phyloP scores from a whole-genome alignment of 2,329 filamentous ascomycete genomes.

The Septoria petroselini region DNA sequence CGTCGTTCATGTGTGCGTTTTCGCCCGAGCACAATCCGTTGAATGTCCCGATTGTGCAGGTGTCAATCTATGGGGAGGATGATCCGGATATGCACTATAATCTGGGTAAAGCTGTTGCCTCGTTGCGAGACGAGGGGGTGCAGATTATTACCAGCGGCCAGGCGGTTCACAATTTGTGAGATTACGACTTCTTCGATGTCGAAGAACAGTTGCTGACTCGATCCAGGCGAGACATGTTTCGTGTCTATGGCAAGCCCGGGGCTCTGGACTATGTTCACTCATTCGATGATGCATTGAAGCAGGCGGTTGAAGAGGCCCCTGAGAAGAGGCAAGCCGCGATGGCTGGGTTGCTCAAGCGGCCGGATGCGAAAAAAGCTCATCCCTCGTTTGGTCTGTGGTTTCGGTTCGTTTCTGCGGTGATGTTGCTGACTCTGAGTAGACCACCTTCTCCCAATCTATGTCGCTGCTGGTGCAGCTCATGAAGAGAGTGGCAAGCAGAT shows the following conservation, averaged over 20 bases:
- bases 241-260: conserved; percentile 24
- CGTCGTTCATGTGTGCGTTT: conserved; percentile 61
- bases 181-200: no score
- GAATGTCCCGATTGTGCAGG: conserved; percentile 63
- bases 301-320: conserved; percentile 35
- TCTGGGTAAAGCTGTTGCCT: conserved; percentile 63
- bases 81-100: conserved; percentile 64
- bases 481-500: conserved; percentile 34
- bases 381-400: conserved; percentile 51
- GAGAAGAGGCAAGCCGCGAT: conserved; percentile 37
- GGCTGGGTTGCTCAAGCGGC: conserved; percentile 37
- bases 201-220: no score
- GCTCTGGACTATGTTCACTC: conserved; percentile 36
- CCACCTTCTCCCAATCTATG: conserved; percentile 55
- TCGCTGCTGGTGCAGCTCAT: conserved; percentile 42
- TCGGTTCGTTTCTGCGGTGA: background rate
- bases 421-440: conserved; percentile 1
- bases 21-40: conserved; percentile 40
- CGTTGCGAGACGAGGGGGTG: conserved; percentile 65
- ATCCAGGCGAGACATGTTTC: conserved; percentile 31
- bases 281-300: conserved; percentile 38
- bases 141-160: conserved; percentile 70
- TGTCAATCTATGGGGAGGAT: conserved; percentile 64
- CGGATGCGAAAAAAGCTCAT: conserved; percentile 60
- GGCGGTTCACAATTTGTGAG: conserved; percentile 52